Conservation (phyloP, 345 rosid species). For the Citrus mangshanensis region DNA sequence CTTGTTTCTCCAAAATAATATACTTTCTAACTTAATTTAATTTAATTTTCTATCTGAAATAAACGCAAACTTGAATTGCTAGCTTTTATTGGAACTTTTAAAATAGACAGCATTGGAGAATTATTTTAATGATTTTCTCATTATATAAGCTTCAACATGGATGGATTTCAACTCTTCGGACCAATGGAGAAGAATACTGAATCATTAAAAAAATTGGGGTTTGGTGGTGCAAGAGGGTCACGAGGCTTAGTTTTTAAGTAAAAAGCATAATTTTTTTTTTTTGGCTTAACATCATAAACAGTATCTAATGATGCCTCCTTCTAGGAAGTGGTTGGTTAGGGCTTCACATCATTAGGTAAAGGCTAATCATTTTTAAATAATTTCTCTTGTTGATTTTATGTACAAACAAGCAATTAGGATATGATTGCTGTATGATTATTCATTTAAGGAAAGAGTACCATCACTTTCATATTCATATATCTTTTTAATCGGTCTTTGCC, state of each 20-base stretch:
- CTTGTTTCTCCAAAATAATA: conserved; percentile 4
- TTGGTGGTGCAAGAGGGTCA: conserved; percentile 28
- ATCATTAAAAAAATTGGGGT: conserved; percentile 17
- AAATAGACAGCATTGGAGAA: conserved; percentile 9
- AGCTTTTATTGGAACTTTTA: conserved; percentile 8
- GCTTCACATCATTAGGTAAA: conserved; percentile 43
- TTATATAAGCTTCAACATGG: conserved; percentile 11
- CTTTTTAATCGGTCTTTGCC: not conserved
- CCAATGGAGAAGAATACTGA: conserved; percentile 24
- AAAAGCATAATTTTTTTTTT: not conserved
- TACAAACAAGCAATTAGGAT: conserved; percentile 24
- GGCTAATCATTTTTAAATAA: conserved; percentile 13
- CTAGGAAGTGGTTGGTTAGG: conserved; percentile 23
- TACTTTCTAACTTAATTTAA: not conserved
- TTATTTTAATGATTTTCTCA: conserved; percentile 18
- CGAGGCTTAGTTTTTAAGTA: conserved; percentile 23
- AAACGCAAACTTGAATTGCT: not conserved
- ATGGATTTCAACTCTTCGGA: conserved; percentile 24
- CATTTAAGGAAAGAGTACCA: conserved; percentile 13
- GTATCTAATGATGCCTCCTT: conserved; percentile 5
- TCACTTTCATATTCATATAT: not conserved
- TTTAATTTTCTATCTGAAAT: not conserved
- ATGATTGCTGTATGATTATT: conserved; percentile 18
- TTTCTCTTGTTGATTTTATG: conserved; percentile 18
- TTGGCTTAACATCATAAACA: conserved; percentile 12